Evolutionary conservation across 2,329 filamentous ascomycete genomes (phyloP).

Genomic region (Grosmannia clavigera): DNA sequence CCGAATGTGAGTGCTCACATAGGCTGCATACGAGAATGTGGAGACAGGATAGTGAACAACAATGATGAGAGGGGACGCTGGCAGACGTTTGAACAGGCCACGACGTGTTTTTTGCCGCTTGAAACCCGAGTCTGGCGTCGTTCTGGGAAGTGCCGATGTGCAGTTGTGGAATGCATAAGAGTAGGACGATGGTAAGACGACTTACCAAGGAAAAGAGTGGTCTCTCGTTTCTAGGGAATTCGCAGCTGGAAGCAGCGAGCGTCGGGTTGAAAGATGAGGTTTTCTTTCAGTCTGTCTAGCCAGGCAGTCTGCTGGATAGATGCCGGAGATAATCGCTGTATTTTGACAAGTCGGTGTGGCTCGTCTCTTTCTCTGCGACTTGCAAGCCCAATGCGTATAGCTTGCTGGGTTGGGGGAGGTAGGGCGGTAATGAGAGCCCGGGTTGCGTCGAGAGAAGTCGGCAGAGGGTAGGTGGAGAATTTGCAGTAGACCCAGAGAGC

Average conservation of each 20-base stretch:
- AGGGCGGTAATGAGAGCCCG: background rate
- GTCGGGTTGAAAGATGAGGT: background rate
- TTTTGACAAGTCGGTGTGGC: background rate
- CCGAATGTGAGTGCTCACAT: background rate
- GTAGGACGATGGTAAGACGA: background rate
- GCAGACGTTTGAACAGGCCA: background rate
- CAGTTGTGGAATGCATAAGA: background rate
- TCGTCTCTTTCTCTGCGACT: background rate
- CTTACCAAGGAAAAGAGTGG: background rate
- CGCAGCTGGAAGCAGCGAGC: slow-evolving; percentile 11
- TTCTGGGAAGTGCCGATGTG: background rate
- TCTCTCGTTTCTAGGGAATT: slow-evolving; percentile 2
- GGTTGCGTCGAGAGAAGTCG: background rate
- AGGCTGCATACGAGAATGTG: background rate
- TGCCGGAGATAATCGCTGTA: background rate
- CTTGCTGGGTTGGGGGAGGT: background rate
- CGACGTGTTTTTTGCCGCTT: background rate
- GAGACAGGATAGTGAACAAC: background rate
- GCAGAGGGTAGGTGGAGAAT: background rate
- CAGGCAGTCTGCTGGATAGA: background rate
- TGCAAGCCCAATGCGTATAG: background rate
- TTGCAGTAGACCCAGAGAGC: background rate
- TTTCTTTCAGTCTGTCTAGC: background rate
- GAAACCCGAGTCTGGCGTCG: background rate
- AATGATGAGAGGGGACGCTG: background rate